Evolutionary conservation across 345 rosid genomes (phyloP).

Genomic region (Raphanus sativus): DNA sequence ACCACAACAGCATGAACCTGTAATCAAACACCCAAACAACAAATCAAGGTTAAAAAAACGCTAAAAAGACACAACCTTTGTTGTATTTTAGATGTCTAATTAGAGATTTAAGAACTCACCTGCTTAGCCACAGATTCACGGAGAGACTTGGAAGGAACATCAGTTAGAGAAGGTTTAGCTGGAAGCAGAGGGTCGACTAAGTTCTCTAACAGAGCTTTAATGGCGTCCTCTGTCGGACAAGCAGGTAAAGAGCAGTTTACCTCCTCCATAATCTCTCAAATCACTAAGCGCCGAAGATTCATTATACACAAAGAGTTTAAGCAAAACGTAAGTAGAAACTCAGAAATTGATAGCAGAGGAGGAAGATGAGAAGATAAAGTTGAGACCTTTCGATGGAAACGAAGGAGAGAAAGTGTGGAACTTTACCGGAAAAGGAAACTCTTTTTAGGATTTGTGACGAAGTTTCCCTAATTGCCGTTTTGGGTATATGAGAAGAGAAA

Average conservation of each 20-base stretch:
- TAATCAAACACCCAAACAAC: neutral
- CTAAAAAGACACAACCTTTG: neutral
- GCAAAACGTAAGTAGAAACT: neutral
- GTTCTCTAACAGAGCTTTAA: slow-evolving; percentile 50
- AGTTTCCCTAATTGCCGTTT: slow-evolving; percentile 6
- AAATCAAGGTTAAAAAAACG: neutral
- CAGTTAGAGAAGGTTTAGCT: slow-evolving; percentile 34
- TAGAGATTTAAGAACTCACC: slow-evolving; percentile 41
- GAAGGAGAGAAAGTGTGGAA: slow-evolving; percentile 6
- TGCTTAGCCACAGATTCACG: slow-evolving; percentile 65
- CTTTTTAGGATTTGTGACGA: neutral
- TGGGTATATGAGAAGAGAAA: neutral
- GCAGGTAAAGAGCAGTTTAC: slow-evolving; percentile 4
- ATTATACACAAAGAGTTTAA: neutral
- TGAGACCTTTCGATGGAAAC: neutral
- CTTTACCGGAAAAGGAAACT: slow-evolving; percentile 27
- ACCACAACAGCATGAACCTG: slow-evolving; percentile 78
- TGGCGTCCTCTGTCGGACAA: slow-evolving; percentile 72
- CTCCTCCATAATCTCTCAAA: slow-evolving; percentile 18
- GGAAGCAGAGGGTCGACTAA: slow-evolving; percentile 79
- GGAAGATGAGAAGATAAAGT: neutral
- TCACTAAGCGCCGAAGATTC: neutral
- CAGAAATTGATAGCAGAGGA: neutral
- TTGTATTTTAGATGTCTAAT: neutral
- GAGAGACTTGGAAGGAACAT: slow-evolving; percentile 41